Conservation (phyloP, 1,284 basidiomycete species). For the Filobasidium uniguttulatum region DNA sequence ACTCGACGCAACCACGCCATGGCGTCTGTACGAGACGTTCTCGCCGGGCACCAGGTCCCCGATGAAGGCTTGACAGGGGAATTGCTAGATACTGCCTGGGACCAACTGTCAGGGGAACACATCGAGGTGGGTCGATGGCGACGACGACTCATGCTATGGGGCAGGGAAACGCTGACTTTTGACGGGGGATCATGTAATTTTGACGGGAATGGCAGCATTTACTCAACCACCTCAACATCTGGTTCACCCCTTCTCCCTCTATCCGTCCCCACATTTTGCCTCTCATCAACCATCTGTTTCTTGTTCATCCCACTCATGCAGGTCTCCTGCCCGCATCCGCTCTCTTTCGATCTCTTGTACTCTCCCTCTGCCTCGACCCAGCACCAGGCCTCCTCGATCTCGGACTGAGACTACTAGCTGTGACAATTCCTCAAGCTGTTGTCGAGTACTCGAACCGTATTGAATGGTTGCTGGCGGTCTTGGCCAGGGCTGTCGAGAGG, state of each 20-base stretch:
- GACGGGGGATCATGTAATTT: not conserved
- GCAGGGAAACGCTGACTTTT: not conserved
- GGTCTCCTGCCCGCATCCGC: slow-evolving; percentile 15
- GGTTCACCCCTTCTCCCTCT: slow-evolving; percentile 6
- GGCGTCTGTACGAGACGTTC: too few relatives aligned
- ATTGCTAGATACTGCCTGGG: not conserved
- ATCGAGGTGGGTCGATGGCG: not conserved
- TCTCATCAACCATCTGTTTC: slow-evolving; percentile 12
- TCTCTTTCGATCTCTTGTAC: not conserved
- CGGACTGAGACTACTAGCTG: not conserved
- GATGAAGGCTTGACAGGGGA: not conserved
- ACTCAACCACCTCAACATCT: slow-evolving; percentile 1
- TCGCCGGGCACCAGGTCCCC: not conserved
- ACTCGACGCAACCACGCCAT: too few relatives aligned
- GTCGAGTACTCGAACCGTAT: too few relatives aligned
- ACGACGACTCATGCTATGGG: too few relatives aligned
- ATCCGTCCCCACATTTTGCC: slow-evolving; percentile 5
- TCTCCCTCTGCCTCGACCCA: slow-evolving; percentile 2
- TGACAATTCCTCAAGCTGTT: slow-evolving; percentile 2
- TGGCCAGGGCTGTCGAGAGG: not conserved
- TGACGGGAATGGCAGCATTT: too few relatives aligned
- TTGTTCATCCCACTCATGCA: slow-evolving; percentile 16
- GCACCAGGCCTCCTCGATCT: not conserved
- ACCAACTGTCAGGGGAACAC: not conserved
- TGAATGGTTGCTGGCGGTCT: not conserved